Conservation (phyloP, 495 filamentous ascomycete species). For the Astrothelium macrocarpum region DNA sequence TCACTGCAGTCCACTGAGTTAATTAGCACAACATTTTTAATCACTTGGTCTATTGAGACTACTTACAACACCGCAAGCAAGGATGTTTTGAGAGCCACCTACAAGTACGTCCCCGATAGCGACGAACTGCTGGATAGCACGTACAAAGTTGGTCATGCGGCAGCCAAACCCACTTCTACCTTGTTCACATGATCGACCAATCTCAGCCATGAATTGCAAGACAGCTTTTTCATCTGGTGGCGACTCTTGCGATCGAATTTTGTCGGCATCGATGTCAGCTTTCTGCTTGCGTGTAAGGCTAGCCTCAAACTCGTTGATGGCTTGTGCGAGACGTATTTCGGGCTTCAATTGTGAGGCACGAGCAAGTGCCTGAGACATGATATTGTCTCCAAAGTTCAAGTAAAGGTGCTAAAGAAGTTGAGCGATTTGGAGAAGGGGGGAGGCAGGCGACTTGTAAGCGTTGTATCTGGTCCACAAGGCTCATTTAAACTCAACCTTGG, state of each 20-base stretch:
- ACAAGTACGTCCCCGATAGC: slow-evolving; percentile 18
- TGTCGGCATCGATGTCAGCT: background rate
- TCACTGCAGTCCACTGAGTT: background rate
- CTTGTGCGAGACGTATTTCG: background rate
- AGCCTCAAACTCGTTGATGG: background rate
- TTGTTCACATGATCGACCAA: background rate
- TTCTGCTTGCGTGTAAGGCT: background rate
- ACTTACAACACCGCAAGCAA: background rate
- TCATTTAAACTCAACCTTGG: no score
- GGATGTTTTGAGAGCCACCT: slow-evolving; percentile 18
- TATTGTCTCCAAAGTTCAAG: no score
- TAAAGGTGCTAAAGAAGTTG: no score
- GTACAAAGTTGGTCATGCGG: background rate
- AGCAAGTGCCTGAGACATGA: no score
- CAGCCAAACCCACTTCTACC: background rate
- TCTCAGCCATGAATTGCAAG: background rate
- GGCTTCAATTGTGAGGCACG: background rate
- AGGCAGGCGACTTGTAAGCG: no score
- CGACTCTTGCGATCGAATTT: background rate
- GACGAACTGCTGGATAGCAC: background rate
- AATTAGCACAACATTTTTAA: background rate
- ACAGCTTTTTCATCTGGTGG: background rate
- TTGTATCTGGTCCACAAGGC: no score
- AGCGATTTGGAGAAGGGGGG: no score
- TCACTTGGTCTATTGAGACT: background rate